These are phyloP conservation scores for Pyrrhoderma noxium DNA, from an alignment of 1,284 basidiomycete species.

Conservation along the genomic window DNA sequence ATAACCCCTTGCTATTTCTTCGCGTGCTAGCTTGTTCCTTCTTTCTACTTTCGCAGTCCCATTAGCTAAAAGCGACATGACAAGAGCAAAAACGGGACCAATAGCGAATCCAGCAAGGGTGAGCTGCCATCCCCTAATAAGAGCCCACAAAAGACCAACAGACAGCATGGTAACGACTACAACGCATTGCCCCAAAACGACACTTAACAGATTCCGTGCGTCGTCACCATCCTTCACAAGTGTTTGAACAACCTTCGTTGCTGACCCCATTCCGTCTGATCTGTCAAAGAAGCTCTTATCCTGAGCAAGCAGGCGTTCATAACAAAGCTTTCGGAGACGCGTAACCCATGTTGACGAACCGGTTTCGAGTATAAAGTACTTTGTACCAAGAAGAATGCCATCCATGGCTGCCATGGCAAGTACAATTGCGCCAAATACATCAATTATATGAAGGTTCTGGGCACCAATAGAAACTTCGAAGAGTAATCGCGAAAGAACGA, in stretches of 20 bases:
- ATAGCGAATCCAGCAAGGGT: conserved; percentile 87
- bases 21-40: conserved; percentile 76
- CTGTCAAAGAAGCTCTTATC: conserved; percentile 91
- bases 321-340: conserved; percentile 52
- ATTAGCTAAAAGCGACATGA: conserved; percentile 67
- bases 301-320: conserved; percentile 63
- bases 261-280: conserved; percentile 44
- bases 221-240: conserved; percentile 92
- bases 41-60: conserved; percentile 69
- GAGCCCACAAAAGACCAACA: conserved; percentile 83
- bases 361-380: conserved; percentile 74
- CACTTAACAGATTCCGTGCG: conserved; percentile 70
- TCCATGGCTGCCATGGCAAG: conserved; percentile 71
- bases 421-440: conserved; percentile 58
- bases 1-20: conserved; percentile 80
- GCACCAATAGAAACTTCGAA: conserved; percentile 72
- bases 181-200: conserved; percentile 65
- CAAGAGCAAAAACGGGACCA: conserved; percentile 73
- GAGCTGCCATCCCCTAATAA: conserved; percentile 86
- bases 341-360: conserved; percentile 75
- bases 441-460: conserved; percentile 55
- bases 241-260: conserved; percentile 65
- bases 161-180: conserved; percentile 78
- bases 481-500: conserved; percentile 77
- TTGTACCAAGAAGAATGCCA: conserved; percentile 64